Evolutionary conservation across 2,329 filamentous ascomycete genomes (phyloP), one percentile per base, ranked within the genome.

Genomic region (Albifimbria verrucaria): DNA sequence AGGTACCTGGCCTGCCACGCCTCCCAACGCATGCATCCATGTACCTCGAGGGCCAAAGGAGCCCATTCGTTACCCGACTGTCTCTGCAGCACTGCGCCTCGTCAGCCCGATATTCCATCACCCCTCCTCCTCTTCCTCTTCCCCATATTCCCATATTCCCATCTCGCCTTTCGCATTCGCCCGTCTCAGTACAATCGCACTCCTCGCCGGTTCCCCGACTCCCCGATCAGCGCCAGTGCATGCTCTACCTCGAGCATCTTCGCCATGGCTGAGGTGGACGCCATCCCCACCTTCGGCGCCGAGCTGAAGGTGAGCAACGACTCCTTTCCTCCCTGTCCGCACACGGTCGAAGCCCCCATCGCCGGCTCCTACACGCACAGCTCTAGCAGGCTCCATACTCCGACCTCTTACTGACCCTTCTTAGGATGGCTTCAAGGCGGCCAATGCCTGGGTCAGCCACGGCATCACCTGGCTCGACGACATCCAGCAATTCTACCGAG

Each of bases 391-490:
- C 51, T 21, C 5, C 17, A 48, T 46, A 15, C 41, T 39, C 23
- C 20, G 7, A 23, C 18, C 52, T 49, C 39, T n/a, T n/a, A 49
- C 45, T 48, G 24, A 24, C 28, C 18, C 15, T 39, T 32, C 24
- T 17, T 48, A 97, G 91, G 94, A 99, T 85, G 90, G 89, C 68
- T 99, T 97, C 81, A 97, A 95, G 74, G 85, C 91, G 18, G 92
- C 95, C 69, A 97, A 92, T 74, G 85, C 82, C 64, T 99, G 94
- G 94, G 90, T 95, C 53, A 80, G 85, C 58, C 87, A 90, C 70
- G 92, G 93, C 59, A 96, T 99, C 69, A 79, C 83, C 60, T 99
- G 93, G 93, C 86, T 99, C 55, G 93, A 97, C 65, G 94, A 99
- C 65, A 90, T 99, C 58, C 91, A 99, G 71, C 87, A 90, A 67